Percentiles rank a stretch among this genome's conserved stretches.
phyloP scores from a whole-genome alignment of 2,329 filamentous ascomycete species.

The Claviceps lovelessii region DNA sequence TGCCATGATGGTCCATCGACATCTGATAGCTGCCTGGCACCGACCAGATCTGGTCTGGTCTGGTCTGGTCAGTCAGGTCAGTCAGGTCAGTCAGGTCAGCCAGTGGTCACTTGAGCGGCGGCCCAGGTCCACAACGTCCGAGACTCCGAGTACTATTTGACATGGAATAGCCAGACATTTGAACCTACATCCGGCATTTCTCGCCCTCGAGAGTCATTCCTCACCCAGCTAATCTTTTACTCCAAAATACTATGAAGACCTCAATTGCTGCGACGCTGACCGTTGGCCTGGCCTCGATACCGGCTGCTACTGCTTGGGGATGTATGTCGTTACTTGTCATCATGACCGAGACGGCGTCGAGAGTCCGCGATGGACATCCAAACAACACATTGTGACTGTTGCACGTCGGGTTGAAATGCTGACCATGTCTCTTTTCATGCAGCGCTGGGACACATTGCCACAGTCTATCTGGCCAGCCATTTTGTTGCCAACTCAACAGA shows the following conservation, averaged over 20 bases:
- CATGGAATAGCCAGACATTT: not conserved
- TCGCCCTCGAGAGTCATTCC: not conserved
- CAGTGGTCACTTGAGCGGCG: slow-evolving; percentile 1
- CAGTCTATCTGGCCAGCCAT: slow-evolving; percentile 47
- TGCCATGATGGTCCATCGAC: too few relatives aligned
- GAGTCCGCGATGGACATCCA: not conserved
- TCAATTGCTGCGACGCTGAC: slow-evolving; percentile 15
- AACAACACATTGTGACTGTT: not conserved
- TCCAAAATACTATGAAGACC: slow-evolving; percentile 17
- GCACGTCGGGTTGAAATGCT: not conserved
- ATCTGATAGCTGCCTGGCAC: too few relatives aligned
- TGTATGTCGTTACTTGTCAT: slow-evolving; percentile 17
- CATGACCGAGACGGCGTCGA: not conserved
- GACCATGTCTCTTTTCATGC: not conserved
- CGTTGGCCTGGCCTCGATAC: slow-evolving; percentile 19
- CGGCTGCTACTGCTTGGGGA: slow-evolving; percentile 26
- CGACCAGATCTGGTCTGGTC: too few relatives aligned
- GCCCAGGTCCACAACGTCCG: not conserved
- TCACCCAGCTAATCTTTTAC: not conserved
- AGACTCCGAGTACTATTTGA: not conserved
- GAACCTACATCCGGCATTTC: not conserved
- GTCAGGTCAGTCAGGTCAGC: too few relatives aligned
- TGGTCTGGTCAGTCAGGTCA: not conserved
- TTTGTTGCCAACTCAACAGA: slow-evolving; percentile 44
- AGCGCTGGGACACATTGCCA: slow-evolving; percentile 52